A percentile compares a stretch with the other conserved stretches of the same genome.
Evolutionary conservation across 78 protist species (phyloP).

Genomic region (Planoprotostelium fungivorum): DNA sequence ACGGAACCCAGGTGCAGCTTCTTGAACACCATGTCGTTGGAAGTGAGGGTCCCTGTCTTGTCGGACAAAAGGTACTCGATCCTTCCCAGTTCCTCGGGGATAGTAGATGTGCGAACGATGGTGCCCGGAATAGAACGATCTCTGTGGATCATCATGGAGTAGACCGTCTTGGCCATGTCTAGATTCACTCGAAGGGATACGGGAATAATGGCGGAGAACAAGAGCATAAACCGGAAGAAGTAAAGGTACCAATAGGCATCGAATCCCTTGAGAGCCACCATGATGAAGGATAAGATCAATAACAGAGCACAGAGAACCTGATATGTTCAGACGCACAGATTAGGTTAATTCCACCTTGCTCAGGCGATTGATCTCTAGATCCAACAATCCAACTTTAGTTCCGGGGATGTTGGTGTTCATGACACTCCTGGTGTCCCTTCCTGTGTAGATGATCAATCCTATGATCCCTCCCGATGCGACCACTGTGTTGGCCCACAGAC

Average conservation of each 20-base stretch:
- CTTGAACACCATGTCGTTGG: conserved; percentile 84
- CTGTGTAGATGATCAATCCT: conserved; percentile 91
- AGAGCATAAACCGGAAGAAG: conserved; percentile 84
- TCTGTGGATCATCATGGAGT: conserved; percentile 38
- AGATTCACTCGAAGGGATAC: conserved; percentile 76
- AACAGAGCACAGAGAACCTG: conserved; percentile 67
- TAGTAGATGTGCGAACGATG: conserved; percentile 80
- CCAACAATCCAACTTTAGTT: conserved; percentile 87
- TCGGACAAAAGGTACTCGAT: conserved; percentile 91
- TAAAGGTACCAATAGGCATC: conserved; percentile 71
- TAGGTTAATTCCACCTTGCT: conserved; percentile 48
- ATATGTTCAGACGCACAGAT: background rate
- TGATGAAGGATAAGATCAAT: conserved; percentile 65
- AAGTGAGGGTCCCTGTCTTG: conserved; percentile 99
- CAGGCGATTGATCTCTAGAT: conserved; percentile 81
- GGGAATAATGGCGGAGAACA: conserved; percentile 96
- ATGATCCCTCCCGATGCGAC: conserved; percentile 86
- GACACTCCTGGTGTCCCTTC: conserved; percentile 87
- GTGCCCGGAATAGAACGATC: conserved; percentile 67
- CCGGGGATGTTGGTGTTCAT: conserved; percentile 86
- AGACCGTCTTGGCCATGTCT: conserved; percentile 43
- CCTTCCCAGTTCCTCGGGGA: conserved; percentile 98
- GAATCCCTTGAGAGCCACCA: conserved; percentile 74
- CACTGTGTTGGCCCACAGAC: conserved; percentile 96
- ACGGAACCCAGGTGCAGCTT: conserved; percentile 80